A percentile compares a stretch with the other conserved stretches of the same genome.
Evolutionary conservation across 805 yeast genomes (phyloP).

Genomic region (Metschnikowia continentalis): DNA sequence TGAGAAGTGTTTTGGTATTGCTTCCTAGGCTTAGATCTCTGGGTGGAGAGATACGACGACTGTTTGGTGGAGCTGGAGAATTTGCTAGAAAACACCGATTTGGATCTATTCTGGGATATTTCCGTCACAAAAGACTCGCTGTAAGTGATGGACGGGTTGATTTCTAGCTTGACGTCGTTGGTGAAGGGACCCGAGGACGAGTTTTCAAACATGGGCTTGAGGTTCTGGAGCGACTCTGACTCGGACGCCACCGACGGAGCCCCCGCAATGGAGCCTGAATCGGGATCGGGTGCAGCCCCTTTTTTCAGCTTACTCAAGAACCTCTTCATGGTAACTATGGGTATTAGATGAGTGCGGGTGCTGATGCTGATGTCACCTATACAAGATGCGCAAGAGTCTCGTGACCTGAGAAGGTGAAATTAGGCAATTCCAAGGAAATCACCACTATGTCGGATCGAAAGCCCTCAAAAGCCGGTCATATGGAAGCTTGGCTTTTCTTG

Average conservation of each 20-base stretch:
- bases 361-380: background rate
- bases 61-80: conserved; percentile 37
- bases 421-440: background rate
- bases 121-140: conserved; percentile 23
- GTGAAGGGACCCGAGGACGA: conserved; percentile 16
- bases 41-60: conserved; percentile 25
- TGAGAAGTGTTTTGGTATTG: conserved; percentile 16
- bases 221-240: conserved; percentile 27
- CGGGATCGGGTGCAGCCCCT: conserved; percentile 1
- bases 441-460: no score
- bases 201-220: conserved; percentile 30
- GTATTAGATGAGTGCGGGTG: background rate
- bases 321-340: conserved; percentile 9
- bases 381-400: background rate
- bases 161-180: conserved; percentile 31
- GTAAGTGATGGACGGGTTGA: conserved; percentile 32
- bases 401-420: background rate
- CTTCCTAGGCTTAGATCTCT: conserved; percentile 6
- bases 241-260: conserved; percentile 12
- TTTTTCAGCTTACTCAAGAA: conserved; percentile 13
- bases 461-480: background rate
- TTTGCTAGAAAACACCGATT: conserved; percentile 35
- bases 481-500: background rate
- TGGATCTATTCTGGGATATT: conserved; percentile 23
- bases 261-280: background rate